Base-by-base conservation (phyloP, 2,329 filamentous ascomycete genomes). In the Calcarisporium arbuscula region DNA sequence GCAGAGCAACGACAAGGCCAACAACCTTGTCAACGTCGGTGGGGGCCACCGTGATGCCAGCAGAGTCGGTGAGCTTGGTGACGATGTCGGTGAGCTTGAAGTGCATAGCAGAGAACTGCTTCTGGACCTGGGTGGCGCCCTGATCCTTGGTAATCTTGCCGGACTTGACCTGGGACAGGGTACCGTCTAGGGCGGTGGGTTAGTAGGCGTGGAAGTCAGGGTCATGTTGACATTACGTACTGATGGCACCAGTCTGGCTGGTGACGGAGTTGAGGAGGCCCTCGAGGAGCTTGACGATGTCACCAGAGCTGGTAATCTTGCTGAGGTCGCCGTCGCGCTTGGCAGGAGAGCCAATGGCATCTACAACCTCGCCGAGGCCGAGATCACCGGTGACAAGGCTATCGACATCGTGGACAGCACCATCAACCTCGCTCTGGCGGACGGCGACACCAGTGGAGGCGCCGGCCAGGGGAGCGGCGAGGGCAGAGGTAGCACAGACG, bases 71-170 rank as follows among this genome's bases (percentile, higher is more conserved):
- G 21, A 54, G 43, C 40, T 48, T 36, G 32, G 34, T 36, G 22
- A 54, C 47, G 19, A 55, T n/a, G n/a, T n/a, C n/a, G n/a, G 45
- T 41, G n/a, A 54, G 50, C 36, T 44, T 30, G 10, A 33, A 30
- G 30, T 49, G 31, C 26, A 53, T 21, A 14, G 39, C 35, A 30
- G 45, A 20, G 15, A 53, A 37, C 34, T 40, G 20, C 11, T 41
- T 34, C 4, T 32, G 5, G 26, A 41, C 47, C 34, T 45, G 15
- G 23, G 17, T 29, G 25, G 35, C 34, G 35, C 29, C 51, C 12
- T 41, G 42, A 2, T 46, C 40, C 46, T 53, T 45, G 39, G 43
- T 35, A 14, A 51, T 28, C 6, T 40, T 36, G 12, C 46, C 45
- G 12, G 30, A 20, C 33, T 50, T 38, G 37, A 51, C 49, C 39